Base-by-base conservation (phyloP, 1,139 yeast species). In the Magnusiomyces ingens region DNA sequence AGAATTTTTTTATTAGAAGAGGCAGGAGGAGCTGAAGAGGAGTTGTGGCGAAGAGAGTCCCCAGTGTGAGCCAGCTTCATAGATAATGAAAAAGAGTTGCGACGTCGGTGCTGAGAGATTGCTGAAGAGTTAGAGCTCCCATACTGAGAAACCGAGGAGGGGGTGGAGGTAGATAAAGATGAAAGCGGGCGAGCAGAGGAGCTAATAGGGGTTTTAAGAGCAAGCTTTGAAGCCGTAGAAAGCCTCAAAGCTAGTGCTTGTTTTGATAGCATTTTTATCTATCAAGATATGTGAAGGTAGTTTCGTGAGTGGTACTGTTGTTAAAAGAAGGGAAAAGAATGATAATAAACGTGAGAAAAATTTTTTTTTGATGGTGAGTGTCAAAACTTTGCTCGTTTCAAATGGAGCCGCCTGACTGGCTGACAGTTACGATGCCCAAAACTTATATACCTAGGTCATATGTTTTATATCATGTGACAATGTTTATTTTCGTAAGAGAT, bases 11-110 rank as follows among this genome's bases (percentile, higher is more conserved):
- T 40, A n/a, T 21, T n/a, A 17, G 43, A 40, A 21, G 57, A 48
- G n/a, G 57, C 45, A 11, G 55, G 54, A 29, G 57, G 57, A 11
- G 48, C 50, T 2, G 57, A 55, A n/a, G 57, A 52, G 3, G 57
- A 55, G 45, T 52, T 55, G 17, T 32, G 38, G 12, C 57, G 55
- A 18, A 13, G 29, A 11, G 48, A 38, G 12, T 52, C 36, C 10
- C 19, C 45, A n/a, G 50, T 36, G 17, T 49, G 51, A 10, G 50
- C 22, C 35, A 43, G 36, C 45, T 49, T 48, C 4, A 47, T 13
- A 11, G 55, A 49, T 43, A 52, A 13, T 15, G 50, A 37, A 26
- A 52, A 52, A 11, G 55, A 52, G 52, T 43, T 52, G n/a, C 55
- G 50, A 32, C 55, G 52, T n/a, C 55, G 42, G 29, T 45, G 51